Base-by-base conservation (phyloP, 2,329 filamentous ascomycete species). In the Pseudogymnoascus sp. region DNA sequence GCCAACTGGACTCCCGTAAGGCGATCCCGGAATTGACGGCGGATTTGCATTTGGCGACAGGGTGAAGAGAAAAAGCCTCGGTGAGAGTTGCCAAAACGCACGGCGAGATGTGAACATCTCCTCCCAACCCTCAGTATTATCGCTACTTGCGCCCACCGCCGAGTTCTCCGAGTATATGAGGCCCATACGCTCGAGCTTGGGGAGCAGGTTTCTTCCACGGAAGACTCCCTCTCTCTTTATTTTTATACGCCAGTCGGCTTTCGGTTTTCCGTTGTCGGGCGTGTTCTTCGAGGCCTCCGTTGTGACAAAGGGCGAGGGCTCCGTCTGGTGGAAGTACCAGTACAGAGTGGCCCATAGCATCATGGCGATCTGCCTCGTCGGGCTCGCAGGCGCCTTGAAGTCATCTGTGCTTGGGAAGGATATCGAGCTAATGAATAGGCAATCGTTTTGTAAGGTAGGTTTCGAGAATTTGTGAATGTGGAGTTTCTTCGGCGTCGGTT, bases 291-390 rank as follows among this genome's bases (percentile, higher is more conserved):
- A 89, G 0, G 83, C 79, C 4, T 84, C 78, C 5, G 84, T 90
- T 16, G 81, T 80, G 36, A 95, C 72, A 60, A 84, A 82, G 0
- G 83, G 80, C 21, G 82, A 79, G 0, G 93, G 93, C 69, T 88
- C 83, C 0, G 86, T 83, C 74, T 96, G 91, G 77, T 97, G 93
- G 70, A 97, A 97, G 79, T 97, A 97, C 93, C 93, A 97, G 79
- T 91, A 96, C 44, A 97, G 79, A 1, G 91, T 93, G 36, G 92
- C 86, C 90, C 91, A 97, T 5, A 97, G 82, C 89, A 97, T 96
- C 90, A 97, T 92, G 68, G 93, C 93, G 65, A 96, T 90, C 77
- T 96, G 90, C 50, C 93, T 82, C 0, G 91, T 95, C 0, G 91
- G 91, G 66, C 91, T 96, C 12, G 82, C 86, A 1, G 89, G 84